Evolutionary conservation across 371 early-diverging fungal genomes (phyloP).

Genomic region (Mucor sp.): DNA sequence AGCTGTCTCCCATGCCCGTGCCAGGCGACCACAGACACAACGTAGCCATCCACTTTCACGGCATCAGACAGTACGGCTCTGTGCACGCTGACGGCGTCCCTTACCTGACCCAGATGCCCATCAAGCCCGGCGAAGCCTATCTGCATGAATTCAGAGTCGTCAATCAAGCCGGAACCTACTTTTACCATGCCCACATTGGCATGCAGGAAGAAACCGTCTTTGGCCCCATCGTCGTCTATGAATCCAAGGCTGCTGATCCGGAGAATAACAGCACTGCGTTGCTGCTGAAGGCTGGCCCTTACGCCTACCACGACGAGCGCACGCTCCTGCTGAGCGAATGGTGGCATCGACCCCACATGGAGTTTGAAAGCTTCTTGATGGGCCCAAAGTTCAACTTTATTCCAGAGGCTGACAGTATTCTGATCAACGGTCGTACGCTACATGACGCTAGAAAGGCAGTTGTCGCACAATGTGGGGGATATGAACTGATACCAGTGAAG

Average conservation of each 20-base stretch:
- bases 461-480: constrained; percentile 32
- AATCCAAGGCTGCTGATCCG: constrained; percentile 21
- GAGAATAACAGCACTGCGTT: background rate
- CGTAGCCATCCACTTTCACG: constrained; percentile 50
- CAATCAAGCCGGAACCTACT: constrained; percentile 58
- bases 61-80: constrained; percentile 45
- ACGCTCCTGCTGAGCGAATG: constrained; percentile 47
- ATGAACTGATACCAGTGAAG: constrained; percentile 28
- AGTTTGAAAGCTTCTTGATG: constrained; percentile 32
- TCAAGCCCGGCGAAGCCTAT: constrained; percentile 53
- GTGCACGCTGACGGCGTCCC: constrained; percentile 60
- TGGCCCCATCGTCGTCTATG: constrained; percentile 52
- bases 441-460: constrained; percentile 16
- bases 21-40: background rate
- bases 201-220: constrained; percentile 48
- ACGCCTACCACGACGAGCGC: constrained; percentile 47
- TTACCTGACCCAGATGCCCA: constrained; percentile 59
- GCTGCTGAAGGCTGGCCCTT: constrained; percentile 18
- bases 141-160: constrained; percentile 50
- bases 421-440: constrained; percentile 45
- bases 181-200: constrained; percentile 57
- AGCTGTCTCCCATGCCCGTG: background rate
- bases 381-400: constrained; percentile 35
- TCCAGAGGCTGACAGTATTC: constrained; percentile 44
- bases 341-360: constrained; percentile 42